phyloP scores from a whole-genome alignment of 1,139 yeast species.

The Suhomyces bolitotheri region DNA sequence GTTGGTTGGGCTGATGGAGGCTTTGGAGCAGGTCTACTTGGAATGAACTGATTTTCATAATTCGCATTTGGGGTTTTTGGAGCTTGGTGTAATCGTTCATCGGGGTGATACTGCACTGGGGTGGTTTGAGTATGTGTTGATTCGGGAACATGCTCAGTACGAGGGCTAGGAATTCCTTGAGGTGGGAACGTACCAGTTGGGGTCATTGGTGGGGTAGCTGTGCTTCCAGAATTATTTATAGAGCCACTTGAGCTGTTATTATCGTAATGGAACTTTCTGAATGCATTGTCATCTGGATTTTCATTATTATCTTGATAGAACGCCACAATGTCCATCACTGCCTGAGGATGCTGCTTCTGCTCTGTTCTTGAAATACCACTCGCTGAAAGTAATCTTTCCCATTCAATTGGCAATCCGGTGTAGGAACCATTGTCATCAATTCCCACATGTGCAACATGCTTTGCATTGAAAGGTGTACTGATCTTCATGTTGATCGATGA shows the following conservation, averaged over 20 bases:
- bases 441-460: slow-evolving; percentile 92
- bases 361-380: slow-evolving; percentile 85
- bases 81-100: slow-evolving; percentile 9
- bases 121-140: slow-evolving; percentile 5
- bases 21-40: slow-evolving; percentile 70
- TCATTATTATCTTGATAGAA: slow-evolving; percentile 74
- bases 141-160: slow-evolving; percentile 2
- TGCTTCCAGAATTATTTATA: slow-evolving; percentile 15
- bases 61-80: slow-evolving; percentile 26
- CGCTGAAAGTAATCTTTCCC: slow-evolving; percentile 82
- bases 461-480: slow-evolving; percentile 86
- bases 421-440: slow-evolving; percentile 85
- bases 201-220: slow-evolving; percentile 16
- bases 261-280: slow-evolving; percentile 64
- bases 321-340: slow-evolving; percentile 89
- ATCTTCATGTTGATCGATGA: slow-evolving; percentile 57
- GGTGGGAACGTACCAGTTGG: slow-evolving; percentile 19
- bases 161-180: slow-evolving; percentile 11
- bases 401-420: slow-evolving; percentile 87
- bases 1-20: slow-evolving; percentile 34
- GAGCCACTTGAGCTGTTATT: slow-evolving; percentile 25
- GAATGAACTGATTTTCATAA: slow-evolving; percentile 53
- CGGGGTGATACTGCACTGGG: slow-evolving; percentile 12
- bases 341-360: slow-evolving; percentile 90
- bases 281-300: slow-evolving; percentile 65